A percentile compares a stretch with the other conserved stretches of the same genome.
These are phyloP conservation scores for Deuterostichococcus epilithicus DNA, from an alignment of 139 green algal genomes.

Conservation along the genomic window DNA sequence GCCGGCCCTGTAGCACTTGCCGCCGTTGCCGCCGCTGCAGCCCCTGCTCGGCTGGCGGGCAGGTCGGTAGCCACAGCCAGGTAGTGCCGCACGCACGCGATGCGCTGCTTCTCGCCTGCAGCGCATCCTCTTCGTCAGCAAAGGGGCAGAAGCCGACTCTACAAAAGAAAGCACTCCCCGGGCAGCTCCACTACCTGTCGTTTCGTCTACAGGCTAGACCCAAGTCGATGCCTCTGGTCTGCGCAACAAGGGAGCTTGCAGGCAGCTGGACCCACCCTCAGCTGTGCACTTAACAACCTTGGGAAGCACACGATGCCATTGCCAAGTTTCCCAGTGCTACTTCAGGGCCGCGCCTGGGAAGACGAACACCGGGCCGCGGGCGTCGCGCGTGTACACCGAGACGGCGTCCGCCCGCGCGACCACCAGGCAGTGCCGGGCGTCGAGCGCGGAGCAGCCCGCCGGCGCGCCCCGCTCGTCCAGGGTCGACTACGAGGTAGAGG, in stretches of 20 bases:
- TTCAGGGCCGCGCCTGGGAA: conserved; percentile 41
- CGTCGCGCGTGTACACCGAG: conserved; percentile 75
- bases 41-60: background rate
- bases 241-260: background rate
- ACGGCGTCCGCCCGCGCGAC: conserved; percentile 62
- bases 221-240: background rate
- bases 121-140: background rate
- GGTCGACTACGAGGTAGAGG: conserved; percentile 23
- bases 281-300: background rate
- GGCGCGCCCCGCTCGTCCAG: conserved; percentile 47
- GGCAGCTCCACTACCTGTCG: conserved; percentile 7
- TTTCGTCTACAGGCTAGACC: background rate
- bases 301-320: background rate
- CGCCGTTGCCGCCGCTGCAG: background rate
- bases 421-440: conserved; percentile 35
- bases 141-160: background rate
- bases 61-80: conserved; percentile 41
- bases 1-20: background rate
- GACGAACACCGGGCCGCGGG: conserved; percentile 60
- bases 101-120: conserved; percentile 50
- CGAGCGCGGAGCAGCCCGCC: conserved; percentile 21
- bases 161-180: conserved; percentile 12
- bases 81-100: conserved; percentile 53
- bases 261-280: background rate
- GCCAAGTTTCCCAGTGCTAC: background rate